Evolutionary conservation across 495 filamentous ascomycete genomes (phyloP), one percentile per base, ranked within the genome.

Genomic region (Rostrohypoxylon terebratum): DNA sequence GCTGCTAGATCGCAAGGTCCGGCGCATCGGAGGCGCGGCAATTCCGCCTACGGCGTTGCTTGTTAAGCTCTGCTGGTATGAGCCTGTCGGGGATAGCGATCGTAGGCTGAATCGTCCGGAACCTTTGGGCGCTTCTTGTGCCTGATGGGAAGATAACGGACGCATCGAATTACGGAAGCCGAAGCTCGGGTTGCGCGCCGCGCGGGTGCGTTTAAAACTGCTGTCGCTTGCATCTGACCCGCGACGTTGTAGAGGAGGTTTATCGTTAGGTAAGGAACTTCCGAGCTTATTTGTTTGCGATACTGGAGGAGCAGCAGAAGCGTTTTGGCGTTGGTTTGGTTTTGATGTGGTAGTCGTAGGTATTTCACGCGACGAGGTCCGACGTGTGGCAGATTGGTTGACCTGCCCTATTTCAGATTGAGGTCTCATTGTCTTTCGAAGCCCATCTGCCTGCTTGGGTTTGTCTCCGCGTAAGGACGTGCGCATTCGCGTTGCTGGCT

Each of bases 171-270:
- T 78, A 13, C 83, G 83, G 55, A 85, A 80, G 5, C 70, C 68
- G n/a, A 76, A 71, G 10, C 75, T 75, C 5, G 60, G 68, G 21
- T 48, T 59, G 20, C 48, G 66, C 5, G 50, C 31, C n/a, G 75
- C 57, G 2, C 81, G 79, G 18, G 50, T 74, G 2, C 84, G 82
- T 47, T 82, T 83, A 47, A 86, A 86, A 67, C 84, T 86, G 69
- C 83, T 85, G 48, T 85, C 83, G 65, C 84, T 86, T 31, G 74
- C 78, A 23, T 81, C 80, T 4, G 84, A 86, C 8, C 74, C 83
- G 9, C 78, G 83, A 5, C 83, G 79, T 66, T 75, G 75, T 6
- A 81, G 58, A 7, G 53, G 14, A 7, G 75, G 65, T n/a, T 62
- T 68, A 3, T 50, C 33, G 58, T 50, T 63, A 57, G 62, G 64